Base-by-base conservation (phyloP, 2,329 filamentous ascomycete species). In the Colletotrichum chlorophyti region DNA sequence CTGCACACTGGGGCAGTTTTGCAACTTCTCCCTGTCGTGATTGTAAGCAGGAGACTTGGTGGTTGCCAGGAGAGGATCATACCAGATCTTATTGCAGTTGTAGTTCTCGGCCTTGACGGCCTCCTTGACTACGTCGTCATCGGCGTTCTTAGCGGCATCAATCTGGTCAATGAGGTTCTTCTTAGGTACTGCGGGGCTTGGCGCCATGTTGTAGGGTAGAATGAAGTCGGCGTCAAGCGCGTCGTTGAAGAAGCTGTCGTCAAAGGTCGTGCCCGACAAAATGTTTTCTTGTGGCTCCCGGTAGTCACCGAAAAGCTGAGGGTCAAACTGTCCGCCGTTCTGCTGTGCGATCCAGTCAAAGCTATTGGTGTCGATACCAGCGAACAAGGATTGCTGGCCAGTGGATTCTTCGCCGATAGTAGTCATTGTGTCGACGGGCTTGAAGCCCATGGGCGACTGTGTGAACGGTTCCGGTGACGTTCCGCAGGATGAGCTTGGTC, bases 51-150 rank as follows among this genome's bases (percentile, higher is more conserved):
- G 23, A n/a, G 17, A 6, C 6, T n/a, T 1, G 2, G 27, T 6
- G n/a, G 15, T n/a, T 43, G 31, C 14, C 11, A 29, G 48, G n/a
- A 3, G 12, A 17, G 14, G 23, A 11, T 14, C 90, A 70, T 84
- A 97, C 94, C 94, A 98, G 48, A 98, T 93, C 71, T 95, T 93
- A 66, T 90, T 93, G 76, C 93, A 97, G 59, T 85, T 92, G 67
- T 97, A 81, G 69, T 91, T 83, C 65, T 89, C 80, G 27, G 51
- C 34, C 50, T 60, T 57, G 6, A 60, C 48, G 10, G 55, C 43
- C 23, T 62, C 60, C 61, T 72, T 68, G 4, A 87, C 76, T 35
- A 80, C 71, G 31, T 89, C 89, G 7, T 94, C 90, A 6, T 88
- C 86, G 5, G 85, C 80, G 54, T 91, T 85, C 71, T 91, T 88